Evolutionary conservation across 495 filamentous ascomycete genomes (phyloP), one percentile per base, ranked within the genome.

Genomic region (Daldinia loculata): DNA sequence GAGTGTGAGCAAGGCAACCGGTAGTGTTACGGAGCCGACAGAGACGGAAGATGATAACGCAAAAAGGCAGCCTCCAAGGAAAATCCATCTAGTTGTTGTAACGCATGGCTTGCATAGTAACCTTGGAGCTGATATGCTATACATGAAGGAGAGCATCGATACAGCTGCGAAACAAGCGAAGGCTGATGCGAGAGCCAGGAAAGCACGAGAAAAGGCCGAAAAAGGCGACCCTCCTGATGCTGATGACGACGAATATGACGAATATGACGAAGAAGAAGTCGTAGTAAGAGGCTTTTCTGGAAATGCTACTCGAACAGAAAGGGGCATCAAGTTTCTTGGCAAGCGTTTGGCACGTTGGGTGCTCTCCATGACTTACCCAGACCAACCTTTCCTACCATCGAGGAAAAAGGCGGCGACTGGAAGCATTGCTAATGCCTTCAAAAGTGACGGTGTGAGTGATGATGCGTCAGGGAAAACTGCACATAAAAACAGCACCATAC

Each of bases 91-190:
- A 63, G 95, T 99, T 8, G 85, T 99, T 7, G 76, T 99, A 60
- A 98, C 95, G 0, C 95, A 99, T 83, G 95, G 95, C 0, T 79
- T 99, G 67, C 95, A 98, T 78, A 96, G 94, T 80, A 99, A 99
- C 80, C 85, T 97, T n/a, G 93, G 96, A 2, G 89, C 93, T 43
- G 95, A 99, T 81, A 97, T 99, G 96, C 83, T 99, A 29, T 99
- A 92, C 77, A 78, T 99, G 72, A 99, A 99, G 75, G 95, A 99
- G 78, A 94, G 93, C 72, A 98, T 99, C 59, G 96, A 99, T 78
- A 88, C 89, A 34, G 89, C 92, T 27, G 89, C 89, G 2, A 90
- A 83, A 67, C 88, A 92, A 74, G 88, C 90, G 17, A 88, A 88
- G 57, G 78, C 87, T 43, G 87, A 89, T 67, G 84, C 84, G 6